Base-by-base conservation (phyloP, 495 filamentous ascomycete species). In the Hamigera avellanea region DNA sequence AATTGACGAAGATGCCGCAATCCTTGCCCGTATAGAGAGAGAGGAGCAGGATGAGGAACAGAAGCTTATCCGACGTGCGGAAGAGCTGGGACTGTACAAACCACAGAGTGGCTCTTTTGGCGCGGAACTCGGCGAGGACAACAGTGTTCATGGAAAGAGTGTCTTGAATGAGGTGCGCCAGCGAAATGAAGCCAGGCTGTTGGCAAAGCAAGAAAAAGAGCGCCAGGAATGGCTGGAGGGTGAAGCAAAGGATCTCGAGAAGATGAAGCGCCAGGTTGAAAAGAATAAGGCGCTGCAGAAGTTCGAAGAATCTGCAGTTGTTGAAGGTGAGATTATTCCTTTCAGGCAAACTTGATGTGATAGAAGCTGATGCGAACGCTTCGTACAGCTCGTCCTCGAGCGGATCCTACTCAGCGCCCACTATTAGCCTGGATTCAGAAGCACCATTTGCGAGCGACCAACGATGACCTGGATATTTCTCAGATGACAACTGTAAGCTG, bases 1-100 rank as follows among this genome's bases (percentile, higher is more conserved):
- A 0, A 59, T 93, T 4, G 83, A 95, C 39, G 87, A 95, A 50
- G 69, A 88, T 41, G 71, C 65, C 5, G 72, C 72, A 0, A 74
- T 76, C 5, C 40, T 86, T 19, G 65, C 61, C 2, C 75, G 73
- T 29, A 59, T 83, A 21, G 81, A 83, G 42, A 61, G 57, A 27
- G 76, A 79, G 48, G 62, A 73, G 18, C 45, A 40, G 6, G 51
- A 61, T 33, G 54, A 54, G 21, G 54, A 66, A 26, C 48, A 65
- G 40, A 54, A 65, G 33, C 45, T 70, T 4, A 43, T 68, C 16
- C 58, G 62, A 3, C 58, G 65, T 15, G 66, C 58, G 7, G 58
- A 64, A 40, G 46, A 53, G 36, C 46, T 66, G 19, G 67, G 64
- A 10, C 41, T 69, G 15, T 76, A 75, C 40, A 72, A 73, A 41